These are phyloP conservation scores for Penicillium canariense DNA, from an alignment of 495 filamentous ascomycete species.

Conservation along the genomic window DNA sequence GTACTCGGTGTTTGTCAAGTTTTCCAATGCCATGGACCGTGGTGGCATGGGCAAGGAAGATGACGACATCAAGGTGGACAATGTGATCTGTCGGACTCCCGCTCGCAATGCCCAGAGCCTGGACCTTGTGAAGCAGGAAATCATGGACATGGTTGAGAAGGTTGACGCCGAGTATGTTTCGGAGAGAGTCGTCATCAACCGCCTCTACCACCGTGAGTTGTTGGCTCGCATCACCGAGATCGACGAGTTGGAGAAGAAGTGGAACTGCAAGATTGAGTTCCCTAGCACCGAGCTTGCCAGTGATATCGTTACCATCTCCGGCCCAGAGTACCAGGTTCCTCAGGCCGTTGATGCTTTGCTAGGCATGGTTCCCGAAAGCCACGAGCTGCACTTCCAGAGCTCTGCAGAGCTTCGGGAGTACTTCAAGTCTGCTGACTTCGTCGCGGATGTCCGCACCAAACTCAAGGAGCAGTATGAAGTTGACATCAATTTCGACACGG, in stretches of 20 bases:
- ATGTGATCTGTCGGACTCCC: constrained; percentile 96
- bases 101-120: constrained; percentile 95
- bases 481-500: constrained; percentile 66
- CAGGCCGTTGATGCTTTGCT: constrained; percentile 92
- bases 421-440: constrained; percentile 75
- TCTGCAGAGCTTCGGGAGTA: constrained; percentile 70
- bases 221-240: constrained; percentile 82
- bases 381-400: constrained; percentile 81
- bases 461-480: constrained; percentile 90
- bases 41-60: constrained; percentile 91
- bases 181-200: constrained; percentile 88
- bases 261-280: constrained; percentile 98
- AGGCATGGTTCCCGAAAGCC: constrained; percentile 94
- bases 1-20: constrained; percentile 99
- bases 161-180: constrained; percentile 95
- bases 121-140: constrained; percentile 96
- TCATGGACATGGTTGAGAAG: constrained; percentile 99
- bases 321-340: constrained; percentile 95
- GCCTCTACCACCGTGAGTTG: constrained; percentile 91
- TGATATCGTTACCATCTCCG: constrained; percentile 91
- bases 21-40: constrained; percentile 98
- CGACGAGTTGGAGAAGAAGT: constrained; percentile 94
- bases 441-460: constrained; percentile 73
- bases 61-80: constrained; percentile 97
- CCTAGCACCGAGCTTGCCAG: constrained; percentile 96